Percentiles rank a stretch among this genome's conserved stretches.
Evolutionary conservation across 768 basidiomycete species (phyloP).

Genomic region (Pulveroboletus sp.): DNA sequence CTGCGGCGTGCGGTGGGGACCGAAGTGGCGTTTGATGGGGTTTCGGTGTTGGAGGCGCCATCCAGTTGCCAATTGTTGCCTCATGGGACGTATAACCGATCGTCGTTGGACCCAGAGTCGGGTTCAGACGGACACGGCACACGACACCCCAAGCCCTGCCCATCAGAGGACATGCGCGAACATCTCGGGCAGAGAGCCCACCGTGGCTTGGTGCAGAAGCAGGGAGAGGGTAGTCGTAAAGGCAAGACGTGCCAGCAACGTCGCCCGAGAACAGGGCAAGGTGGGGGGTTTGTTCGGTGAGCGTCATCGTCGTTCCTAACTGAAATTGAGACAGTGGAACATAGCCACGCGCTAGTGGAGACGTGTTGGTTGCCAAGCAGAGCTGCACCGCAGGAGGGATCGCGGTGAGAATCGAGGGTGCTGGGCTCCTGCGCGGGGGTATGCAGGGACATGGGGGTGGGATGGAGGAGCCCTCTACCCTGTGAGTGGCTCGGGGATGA

Average conservation of each 20-base stretch:
- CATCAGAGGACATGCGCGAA: neutral
- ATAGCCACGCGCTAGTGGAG: too few species aligned
- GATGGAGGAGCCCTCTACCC: neutral
- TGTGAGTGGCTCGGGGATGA: neutral
- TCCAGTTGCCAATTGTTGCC: neutral
- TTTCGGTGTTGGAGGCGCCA: neutral
- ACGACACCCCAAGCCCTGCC: conserved; percentile 1
- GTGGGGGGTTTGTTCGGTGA: too few species aligned
- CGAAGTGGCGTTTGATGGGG: neutral
- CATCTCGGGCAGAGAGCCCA: too few species aligned
- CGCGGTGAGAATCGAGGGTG: too few species aligned
- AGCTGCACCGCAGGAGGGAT: too few species aligned
- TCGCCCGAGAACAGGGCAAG: neutral
- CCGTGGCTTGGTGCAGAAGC: too few species aligned
- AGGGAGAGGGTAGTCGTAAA: too few species aligned
- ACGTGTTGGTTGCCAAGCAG: too few species aligned
- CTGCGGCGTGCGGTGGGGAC: neutral
- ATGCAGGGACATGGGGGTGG: neutral
- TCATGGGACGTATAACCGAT: conserved; percentile 1
- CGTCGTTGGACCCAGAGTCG: neutral
- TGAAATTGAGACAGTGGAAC: too few species aligned
- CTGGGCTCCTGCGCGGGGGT: neutral
- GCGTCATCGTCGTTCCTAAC: too few species aligned
- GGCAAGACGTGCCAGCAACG: too few species aligned
- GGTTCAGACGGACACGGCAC: neutral